Base-by-base conservation (phyloP, 768 basidiomycete species). In the Fomitopsis serialis region DNA sequence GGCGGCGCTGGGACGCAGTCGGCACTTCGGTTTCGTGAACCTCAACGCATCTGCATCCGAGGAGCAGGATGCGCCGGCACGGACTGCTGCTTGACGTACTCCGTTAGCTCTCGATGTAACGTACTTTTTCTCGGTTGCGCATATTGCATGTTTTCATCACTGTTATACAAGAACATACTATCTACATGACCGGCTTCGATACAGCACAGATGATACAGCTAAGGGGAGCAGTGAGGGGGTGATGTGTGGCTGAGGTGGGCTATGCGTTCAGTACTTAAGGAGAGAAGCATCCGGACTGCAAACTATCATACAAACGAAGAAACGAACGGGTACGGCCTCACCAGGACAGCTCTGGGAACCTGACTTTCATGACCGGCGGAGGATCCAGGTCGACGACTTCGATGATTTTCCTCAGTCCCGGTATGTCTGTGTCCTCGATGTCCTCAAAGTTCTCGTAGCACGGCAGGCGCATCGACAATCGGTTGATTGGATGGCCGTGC, bases 11-110 rank as follows among this genome's bases (percentile, higher is more conserved):
- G 97, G 97, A 15, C 82, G 95, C 53, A 94, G 91, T 71, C 82
- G 97, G 50, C 83, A 82, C 69, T 95, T 90, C 68, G 89, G 82
- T 8, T 74, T 89, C 46, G 84, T 90, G 47, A 78, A 94, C 58
- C 74, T 88, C 58, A 81, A 78, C 55, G 61, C 66, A 25, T 54
- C 53, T 6, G 44, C 58, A 25, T 54, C 53, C 3, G 44, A 56
- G 8, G 51, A 19, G 15, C 54, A 23, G 50, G 46, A 46, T 42
- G 48, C 46, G 42, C 48, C 60, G 15, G 49, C 59, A 54, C 46
- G 48, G 46, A 43, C 47, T 29, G 3, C 35, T 24, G 13, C 36
- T 29, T 29, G 29, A 34, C 9, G 12, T 19, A 17, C 25, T 21
- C 42, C 3, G 34, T 35, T 35, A 13, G 29, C 29, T 17, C 42